Evolutionary conservation across 768 basidiomycete genomes (phyloP), one percentile per base, ranked within the genome.

Genomic region (Serpula lacrymans): DNA sequence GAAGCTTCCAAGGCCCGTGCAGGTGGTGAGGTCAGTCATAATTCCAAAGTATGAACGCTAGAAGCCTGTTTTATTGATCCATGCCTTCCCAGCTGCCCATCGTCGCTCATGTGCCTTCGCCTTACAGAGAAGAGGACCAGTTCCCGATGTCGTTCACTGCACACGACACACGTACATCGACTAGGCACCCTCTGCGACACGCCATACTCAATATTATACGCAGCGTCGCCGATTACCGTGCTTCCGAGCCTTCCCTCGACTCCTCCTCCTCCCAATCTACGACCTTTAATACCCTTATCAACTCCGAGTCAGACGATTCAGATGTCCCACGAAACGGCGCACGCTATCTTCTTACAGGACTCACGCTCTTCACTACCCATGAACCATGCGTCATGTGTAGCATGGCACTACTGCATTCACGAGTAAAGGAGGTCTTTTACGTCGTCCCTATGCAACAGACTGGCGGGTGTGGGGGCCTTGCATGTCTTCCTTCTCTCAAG

Each of bases 331-430:
- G 52, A 40, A 90, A 88, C 50, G 85, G 88, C 11, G 67, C 82
- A 1, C 84, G 87, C 54, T 99, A 99, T 62, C 82, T 97, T 31
- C 72, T 98, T 18, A 97, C 92, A 0, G 80, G 82, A 2, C 74
- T 82, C 13, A 80, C 82, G 1, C 70, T 97, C 18, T 98, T 98
- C 68, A 78, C 81, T 39, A 90, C 91, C 8, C 95, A 99, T 63
- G 96, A 99, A 52, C 96, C 96, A 0, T 99, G 96, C 52, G 76
- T 99, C 42, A 92, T 98, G 90, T 99, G 96, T 60, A 80, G 83
- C 52, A 99, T 99, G 96, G 90, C 93, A 2, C 66, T 98, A 16
- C 67, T 96, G 5, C 96, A 99, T 62, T 93, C 89, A 1, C 79
- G 96, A n/a, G 90, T 97, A 41, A 84, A 86, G 52, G 82, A 92